Conservation (phyloP, 371 early-diverging fungal genomes). For the Actinomortierella ambigua region DNA sequence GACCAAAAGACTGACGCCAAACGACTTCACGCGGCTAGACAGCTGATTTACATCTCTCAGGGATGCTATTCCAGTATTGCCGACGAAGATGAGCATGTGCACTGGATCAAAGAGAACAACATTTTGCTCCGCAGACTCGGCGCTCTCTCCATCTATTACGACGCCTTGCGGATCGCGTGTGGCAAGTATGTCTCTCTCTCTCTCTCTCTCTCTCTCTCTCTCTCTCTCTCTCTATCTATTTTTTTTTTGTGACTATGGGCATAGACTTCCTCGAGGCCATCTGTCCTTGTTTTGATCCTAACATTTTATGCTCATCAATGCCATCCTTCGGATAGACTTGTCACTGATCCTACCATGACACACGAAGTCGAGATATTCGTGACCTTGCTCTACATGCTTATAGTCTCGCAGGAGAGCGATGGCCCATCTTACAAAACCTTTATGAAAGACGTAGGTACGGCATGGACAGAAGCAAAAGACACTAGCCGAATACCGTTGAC, state of each 20-base stretch:
- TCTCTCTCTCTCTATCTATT: too few relatives aligned
- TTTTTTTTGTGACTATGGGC: too few relatives aligned
- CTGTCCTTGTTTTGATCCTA: too few relatives aligned
- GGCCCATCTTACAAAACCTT: conserved; percentile 10
- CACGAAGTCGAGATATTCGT: conserved; percentile 31
- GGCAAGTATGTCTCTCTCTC: conserved; percentile 21
- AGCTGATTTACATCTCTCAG: conserved; percentile 64
- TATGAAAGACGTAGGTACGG: conserved; percentile 35
- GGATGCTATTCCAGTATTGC: conserved; percentile 40
- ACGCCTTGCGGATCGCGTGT: conserved; percentile 38
- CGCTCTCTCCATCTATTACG: conserved; percentile 38
- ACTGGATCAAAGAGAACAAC: conserved; percentile 56
- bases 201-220: not conserved
- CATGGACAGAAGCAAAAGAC: too few relatives aligned
- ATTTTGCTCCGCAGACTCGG: conserved; percentile 29
- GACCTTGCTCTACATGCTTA: conserved; percentile 40
- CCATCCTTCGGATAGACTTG: conserved; percentile 8
- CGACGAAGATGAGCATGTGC: conserved; percentile 50
- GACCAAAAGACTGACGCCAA: conserved; percentile 53
- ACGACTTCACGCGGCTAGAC: conserved; percentile 53
- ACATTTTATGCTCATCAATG: too few relatives aligned
- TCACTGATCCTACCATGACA: conserved; percentile 21
- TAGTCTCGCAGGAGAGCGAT: conserved; percentile 38
- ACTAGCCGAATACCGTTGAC: too few relatives aligned
- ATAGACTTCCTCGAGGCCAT: too few relatives aligned